Percentiles rank a stretch among this genome's conserved stretches.
These are phyloP conservation scores for Nicotiana tomentosiformis DNA, from an alignment of 257 asterid genomes.

Conservation along the genomic window DNA sequence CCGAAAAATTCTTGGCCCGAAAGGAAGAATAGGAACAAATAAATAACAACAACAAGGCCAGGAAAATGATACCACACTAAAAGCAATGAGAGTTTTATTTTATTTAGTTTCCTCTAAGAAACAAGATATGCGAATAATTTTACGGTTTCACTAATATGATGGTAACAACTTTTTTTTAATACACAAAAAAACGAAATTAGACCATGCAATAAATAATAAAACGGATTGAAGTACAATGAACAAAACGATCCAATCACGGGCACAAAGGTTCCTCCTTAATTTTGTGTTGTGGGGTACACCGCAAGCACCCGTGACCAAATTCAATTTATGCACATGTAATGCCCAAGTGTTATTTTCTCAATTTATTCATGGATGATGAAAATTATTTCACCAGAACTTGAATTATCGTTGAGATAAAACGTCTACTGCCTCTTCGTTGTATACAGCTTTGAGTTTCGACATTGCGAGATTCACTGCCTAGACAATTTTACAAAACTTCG, in stretches of 20 bases:
- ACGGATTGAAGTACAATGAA: background rate
- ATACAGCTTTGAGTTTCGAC: background rate
- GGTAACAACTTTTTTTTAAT: background rate
- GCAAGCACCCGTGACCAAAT: slow-evolving; percentile 17
- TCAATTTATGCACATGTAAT: background rate
- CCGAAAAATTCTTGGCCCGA: too few species aligned
- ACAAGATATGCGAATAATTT: background rate
- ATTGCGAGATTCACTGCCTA: background rate
- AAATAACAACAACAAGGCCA: too few species aligned
- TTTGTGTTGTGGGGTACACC: slow-evolving; percentile 9
- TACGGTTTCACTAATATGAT: background rate
- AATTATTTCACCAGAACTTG: background rate
- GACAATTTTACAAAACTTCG: background rate
- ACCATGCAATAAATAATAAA: background rate
- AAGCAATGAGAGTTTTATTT: too few species aligned
- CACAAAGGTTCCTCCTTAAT: background rate
- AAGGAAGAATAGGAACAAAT: too few species aligned
- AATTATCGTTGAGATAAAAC: too few species aligned
- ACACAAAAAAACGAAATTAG: background rate
- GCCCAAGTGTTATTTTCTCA: background rate
- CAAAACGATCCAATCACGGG: slow-evolving; percentile 15
- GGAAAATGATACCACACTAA: too few species aligned
- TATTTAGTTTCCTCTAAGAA: background rate
- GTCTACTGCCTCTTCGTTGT: background rate
- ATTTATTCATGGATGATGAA: too few species aligned